Percentiles rank a stretch among this genome's conserved stretches.
Conservation (phyloP, 2,329 filamentous ascomycete species). For the Gremmenia infestans region DNA sequence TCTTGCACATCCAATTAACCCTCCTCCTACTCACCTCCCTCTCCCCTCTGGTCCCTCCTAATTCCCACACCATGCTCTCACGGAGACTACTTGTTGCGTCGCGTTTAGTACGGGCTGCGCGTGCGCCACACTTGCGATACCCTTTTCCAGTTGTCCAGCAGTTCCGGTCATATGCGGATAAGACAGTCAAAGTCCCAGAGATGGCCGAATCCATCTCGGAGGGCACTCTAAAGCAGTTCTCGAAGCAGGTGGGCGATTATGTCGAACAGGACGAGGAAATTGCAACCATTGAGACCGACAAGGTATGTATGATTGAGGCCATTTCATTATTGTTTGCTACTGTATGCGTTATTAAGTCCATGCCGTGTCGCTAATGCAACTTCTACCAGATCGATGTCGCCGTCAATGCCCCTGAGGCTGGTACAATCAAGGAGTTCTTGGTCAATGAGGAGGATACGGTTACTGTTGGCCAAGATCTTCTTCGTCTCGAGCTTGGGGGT, state of each 20-base stretch:
- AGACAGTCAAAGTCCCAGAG: constrained; percentile 85
- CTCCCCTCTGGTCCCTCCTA: constrained; percentile 4
- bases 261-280: constrained; percentile 97
- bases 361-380: no score
- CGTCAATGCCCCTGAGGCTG: constrained; percentile 88
- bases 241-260: constrained; percentile 85
- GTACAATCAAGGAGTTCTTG: constrained; percentile 86
- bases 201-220: constrained; percentile 99
- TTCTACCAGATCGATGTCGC: constrained; percentile 79
- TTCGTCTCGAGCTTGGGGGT: constrained; percentile 77
- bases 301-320: constrained; percentile 49
- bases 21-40: constrained; percentile 10
- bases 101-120: constrained; percentile 28
- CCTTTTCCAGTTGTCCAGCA: constrained; percentile 46
- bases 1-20: constrained; percentile 14
- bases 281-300: constrained; percentile 98
- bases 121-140: constrained; percentile 31
- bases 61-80: constrained; percentile 27
- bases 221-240: constrained; percentile 93
- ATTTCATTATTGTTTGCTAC: background rate
- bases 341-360: background rate
- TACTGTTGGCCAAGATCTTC: constrained; percentile 84
- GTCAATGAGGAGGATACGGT: constrained; percentile 95
- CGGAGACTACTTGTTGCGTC: constrained; percentile 30
- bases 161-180: constrained; percentile 67